Evolutionary conservation across 345 rosid species (phyloP).

Genomic region (Rhodamnia rubescens): DNA sequence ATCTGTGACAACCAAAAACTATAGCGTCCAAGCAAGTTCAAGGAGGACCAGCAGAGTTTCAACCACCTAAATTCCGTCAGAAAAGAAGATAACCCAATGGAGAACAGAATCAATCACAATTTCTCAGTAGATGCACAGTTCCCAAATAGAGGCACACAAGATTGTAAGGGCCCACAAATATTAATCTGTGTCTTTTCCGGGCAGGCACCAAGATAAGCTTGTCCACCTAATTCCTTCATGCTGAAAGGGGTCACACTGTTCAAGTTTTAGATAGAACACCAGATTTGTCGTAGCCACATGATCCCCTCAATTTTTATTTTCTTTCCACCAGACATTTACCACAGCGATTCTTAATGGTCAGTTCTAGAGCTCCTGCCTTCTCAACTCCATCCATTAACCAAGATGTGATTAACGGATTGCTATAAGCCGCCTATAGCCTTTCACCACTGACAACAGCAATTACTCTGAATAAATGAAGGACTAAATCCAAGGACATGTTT

Average conservation of each 20-base stretch:
- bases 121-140: neutral
- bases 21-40: neutral
- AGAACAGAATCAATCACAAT: neutral
- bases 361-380: neutral
- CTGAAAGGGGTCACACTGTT: neutral
- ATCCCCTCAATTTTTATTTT: neutral
- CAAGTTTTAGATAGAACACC: neutral
- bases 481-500: neutral
- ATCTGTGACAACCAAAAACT: neutral
- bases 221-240: neutral
- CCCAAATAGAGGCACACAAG: neutral
- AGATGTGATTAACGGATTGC: neutral
- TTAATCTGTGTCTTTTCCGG: neutral
- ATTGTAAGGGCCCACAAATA: neutral
- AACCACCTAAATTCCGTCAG: neutral
- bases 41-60: neutral
- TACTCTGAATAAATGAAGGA: neutral
- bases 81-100: neutral
- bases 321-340: neutral
- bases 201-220: neutral
- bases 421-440: neutral
- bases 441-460: neutral
- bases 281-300: neutral
- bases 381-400: neutral
- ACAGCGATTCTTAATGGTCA: neutral